These are phyloP conservation scores for Coelastrella sp. DNA, from an alignment of 139 green algal species.

Conservation along the genomic window DNA sequence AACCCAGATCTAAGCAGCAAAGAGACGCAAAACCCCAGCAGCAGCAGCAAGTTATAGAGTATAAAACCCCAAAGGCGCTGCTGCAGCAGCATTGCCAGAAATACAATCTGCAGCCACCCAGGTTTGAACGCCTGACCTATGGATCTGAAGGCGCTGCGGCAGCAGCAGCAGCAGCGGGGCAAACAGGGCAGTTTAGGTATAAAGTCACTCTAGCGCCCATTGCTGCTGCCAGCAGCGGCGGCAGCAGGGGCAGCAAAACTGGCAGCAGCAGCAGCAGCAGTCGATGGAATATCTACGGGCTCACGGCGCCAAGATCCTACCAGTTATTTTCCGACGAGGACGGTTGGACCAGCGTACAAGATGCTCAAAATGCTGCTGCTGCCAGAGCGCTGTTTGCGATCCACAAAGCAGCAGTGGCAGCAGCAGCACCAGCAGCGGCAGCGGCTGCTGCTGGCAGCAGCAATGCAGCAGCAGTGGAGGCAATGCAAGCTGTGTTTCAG, in stretches of 20 bases:
- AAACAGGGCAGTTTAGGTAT: conserved; percentile 22
- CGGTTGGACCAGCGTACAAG: conserved; percentile 52
- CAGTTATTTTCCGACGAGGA: conserved; percentile 51
- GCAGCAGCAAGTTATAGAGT: conserved; percentile 3
- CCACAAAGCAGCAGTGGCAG: conserved; percentile 25
- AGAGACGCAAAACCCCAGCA: conserved; percentile 25
- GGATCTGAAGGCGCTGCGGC: neutral
- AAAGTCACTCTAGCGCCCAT: conserved; percentile 11
- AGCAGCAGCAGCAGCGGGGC: conserved; percentile 1
- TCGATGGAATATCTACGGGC: neutral
- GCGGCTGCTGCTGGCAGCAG: no score
- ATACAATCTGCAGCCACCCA: conserved; percentile 70
- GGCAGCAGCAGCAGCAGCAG: neutral
- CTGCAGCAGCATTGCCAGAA: conserved; percentile 91
- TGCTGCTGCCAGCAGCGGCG: neutral
- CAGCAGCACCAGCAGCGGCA: no score
- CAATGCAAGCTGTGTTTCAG: neutral
- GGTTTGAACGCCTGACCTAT: conserved; percentile 64
- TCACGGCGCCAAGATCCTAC: conserved; percentile 16
- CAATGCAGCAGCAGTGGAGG: neutral
- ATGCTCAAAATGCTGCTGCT: conserved; percentile 91
- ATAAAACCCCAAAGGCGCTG: conserved; percentile 77
- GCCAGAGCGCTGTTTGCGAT: conserved; percentile 76
- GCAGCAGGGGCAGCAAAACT: neutral
- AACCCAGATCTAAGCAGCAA: neutral